phyloP scores from a whole-genome alignment of 1,284 basidiomycete genomes.

The Wolfiporia cocos region DNA sequence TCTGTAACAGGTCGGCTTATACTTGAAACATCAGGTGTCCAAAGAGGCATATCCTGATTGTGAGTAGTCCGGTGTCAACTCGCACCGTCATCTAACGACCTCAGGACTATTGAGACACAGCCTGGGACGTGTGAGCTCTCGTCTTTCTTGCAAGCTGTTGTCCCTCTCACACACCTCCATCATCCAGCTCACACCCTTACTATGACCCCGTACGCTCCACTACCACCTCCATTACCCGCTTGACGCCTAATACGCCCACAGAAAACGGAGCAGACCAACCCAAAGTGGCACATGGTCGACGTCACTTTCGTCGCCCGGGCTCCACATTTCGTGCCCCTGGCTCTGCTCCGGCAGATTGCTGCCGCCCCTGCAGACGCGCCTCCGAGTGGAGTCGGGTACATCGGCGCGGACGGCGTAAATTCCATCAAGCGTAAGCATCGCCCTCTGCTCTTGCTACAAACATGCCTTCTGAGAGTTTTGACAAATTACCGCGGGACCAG shows the following conservation, averaged over 20 bases:
- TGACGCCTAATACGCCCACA: too few relatives aligned
- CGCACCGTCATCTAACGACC: conserved; percentile 11
- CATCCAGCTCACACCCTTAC: conserved; percentile 72
- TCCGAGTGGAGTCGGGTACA: conserved; percentile 56
- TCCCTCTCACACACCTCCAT: not conserved
- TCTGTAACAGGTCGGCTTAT: too few relatives aligned
- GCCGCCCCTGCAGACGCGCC: conserved; percentile 23
- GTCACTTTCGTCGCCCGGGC: conserved; percentile 68
- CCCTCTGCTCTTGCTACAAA: not conserved
- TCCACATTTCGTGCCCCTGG: conserved; percentile 73
- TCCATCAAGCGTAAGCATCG: conserved; percentile 51
- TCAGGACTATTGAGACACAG: conserved; percentile 56
- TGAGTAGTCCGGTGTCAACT: conserved; percentile 32
- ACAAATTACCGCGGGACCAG: conserved; percentile 22
- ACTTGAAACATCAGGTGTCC: conserved; percentile 67
- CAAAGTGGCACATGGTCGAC: conserved; percentile 94
- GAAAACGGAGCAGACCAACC: conserved; percentile 73
- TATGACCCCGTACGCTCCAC: conserved; percentile 62
- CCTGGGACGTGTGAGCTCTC: conserved; percentile 72
- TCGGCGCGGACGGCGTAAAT: conserved; percentile 51
- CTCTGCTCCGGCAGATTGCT: conserved; percentile 67
- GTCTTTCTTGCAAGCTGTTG: conserved; percentile 1
- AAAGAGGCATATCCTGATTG: conserved; percentile 89
- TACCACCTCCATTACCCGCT: not conserved
- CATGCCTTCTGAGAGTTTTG: too few relatives aligned